Conservation (phyloP, 345 rosid species). For the Salix koriyanagi region DNA sequence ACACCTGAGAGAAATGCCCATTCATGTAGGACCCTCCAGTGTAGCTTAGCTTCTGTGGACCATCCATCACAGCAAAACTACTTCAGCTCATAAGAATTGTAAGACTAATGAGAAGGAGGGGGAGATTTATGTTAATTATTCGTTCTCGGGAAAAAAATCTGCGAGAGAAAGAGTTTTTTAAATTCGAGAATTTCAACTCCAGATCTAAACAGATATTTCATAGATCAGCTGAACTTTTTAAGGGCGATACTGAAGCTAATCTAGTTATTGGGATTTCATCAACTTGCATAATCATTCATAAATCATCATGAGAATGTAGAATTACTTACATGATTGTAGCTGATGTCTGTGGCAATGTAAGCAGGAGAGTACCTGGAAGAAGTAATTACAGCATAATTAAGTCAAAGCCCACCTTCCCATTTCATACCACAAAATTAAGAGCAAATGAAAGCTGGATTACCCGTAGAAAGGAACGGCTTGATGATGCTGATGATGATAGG, state of each 20-base stretch:
- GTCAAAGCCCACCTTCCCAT: neutral
- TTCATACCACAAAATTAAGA: neutral
- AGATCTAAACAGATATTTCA: neutral
- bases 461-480: constrained; percentile 82
- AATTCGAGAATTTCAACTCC: neutral
- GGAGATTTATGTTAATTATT: neutral
- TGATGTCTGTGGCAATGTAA: constrained; percentile 56
- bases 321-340: constrained; percentile 64
- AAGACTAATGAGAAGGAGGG: neutral
- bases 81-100: neutral
- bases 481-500: constrained; percentile 45
- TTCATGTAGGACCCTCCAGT: constrained; percentile 71
- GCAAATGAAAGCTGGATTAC: constrained; percentile 18
- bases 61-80: neutral
- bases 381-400: neutral
- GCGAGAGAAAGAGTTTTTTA: neutral
- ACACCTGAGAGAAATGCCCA: constrained; percentile 59
- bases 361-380: constrained; percentile 60
- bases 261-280: neutral
- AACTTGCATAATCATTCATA: neutral
- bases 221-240: neutral
- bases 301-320: neutral
- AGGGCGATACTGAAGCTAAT: neutral
- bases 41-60: constrained; percentile 60
- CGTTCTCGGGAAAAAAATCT: neutral